A percentile compares a stretch with the other conserved stretches of the same genome.
Conservation (phyloP, 2,329 filamentous ascomycete species). For the Cercospora sp. region DNA sequence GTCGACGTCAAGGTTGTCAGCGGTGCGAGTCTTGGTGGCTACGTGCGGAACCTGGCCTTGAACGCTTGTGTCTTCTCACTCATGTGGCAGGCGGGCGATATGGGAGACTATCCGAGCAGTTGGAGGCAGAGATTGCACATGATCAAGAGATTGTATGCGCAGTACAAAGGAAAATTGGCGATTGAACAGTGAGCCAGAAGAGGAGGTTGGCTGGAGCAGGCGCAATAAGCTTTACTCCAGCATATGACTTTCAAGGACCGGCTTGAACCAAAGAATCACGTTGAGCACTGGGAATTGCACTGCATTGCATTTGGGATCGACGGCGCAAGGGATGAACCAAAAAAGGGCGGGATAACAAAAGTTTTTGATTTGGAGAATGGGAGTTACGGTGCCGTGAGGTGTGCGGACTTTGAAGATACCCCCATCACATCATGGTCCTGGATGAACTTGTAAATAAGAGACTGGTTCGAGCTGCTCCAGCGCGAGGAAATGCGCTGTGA, state of each 20-base stretch:
- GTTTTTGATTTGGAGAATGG: not conserved
- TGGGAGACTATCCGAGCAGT: conserved; percentile 69
- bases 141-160: conserved; percentile 78
- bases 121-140: conserved; percentile 86
- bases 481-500: not conserved
- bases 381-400: not conserved
- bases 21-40: conserved; percentile 75
- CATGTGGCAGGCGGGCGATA: conserved; percentile 69
- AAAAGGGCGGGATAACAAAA: not conserved
- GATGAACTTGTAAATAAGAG: not conserved
- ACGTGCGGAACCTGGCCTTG: conserved; percentile 83
- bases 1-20: conserved; percentile 87
- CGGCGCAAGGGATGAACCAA: not conserved
- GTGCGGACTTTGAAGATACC: not conserved
- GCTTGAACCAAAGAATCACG: not conserved
- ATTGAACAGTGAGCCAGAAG: not conserved
- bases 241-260: not conserved
- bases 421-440: not conserved
- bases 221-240: not conserved
- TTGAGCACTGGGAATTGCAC: not conserved
- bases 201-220: not conserved
- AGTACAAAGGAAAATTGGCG: conserved; percentile 34
- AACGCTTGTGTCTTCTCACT: conserved; percentile 92
- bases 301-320: not conserved
- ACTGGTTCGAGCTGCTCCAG: too few relatives aligned